phyloP scores from a whole-genome alignment of 2,329 filamentous ascomycete genomes.

The Trichophaea hybrida region DNA sequence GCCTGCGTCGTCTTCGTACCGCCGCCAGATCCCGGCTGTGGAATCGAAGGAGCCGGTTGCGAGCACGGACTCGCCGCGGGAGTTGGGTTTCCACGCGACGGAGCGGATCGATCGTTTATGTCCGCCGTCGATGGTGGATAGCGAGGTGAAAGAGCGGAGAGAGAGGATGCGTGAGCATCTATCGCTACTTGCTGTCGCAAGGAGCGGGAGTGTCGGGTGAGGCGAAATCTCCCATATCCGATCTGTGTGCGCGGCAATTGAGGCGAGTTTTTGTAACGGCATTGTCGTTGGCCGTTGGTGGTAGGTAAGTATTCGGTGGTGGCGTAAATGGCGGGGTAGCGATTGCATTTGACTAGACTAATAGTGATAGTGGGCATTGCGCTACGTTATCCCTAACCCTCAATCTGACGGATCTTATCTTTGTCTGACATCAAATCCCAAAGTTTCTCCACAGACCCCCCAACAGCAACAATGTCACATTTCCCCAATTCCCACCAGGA shows the following conservation, averaged over 20 bases:
- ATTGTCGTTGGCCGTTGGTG: constrained; percentile 7
- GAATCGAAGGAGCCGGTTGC: constrained; percentile 91
- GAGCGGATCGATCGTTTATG: constrained; percentile 82
- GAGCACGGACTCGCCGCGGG: constrained; percentile 54
- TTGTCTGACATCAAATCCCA: no score
- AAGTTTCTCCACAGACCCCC: not conserved
- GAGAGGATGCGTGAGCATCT: constrained; percentile 85
- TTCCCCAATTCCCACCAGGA: constrained; percentile 17
- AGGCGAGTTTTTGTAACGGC: constrained; percentile 23
- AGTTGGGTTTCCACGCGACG: constrained; percentile 71
- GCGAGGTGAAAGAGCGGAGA: constrained; percentile 61
- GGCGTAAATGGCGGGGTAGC: not conserved
- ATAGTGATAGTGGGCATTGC: not conserved
- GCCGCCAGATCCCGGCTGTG: constrained; percentile 72
- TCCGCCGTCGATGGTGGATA: constrained; percentile 68
- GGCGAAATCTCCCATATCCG: constrained; percentile 77
- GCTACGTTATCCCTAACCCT: not conserved
- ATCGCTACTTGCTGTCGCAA: constrained; percentile 75
- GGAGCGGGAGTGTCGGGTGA: constrained; percentile 72
- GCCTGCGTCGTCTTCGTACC: constrained; percentile 34
- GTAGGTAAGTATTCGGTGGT: not conserved
- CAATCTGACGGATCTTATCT: no score
- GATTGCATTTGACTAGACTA: not conserved
- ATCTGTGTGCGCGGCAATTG: constrained; percentile 41
- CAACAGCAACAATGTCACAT: not conserved